Conservation (phyloP, 495 filamentous ascomycete genomes). For the Podospora didyma region DNA sequence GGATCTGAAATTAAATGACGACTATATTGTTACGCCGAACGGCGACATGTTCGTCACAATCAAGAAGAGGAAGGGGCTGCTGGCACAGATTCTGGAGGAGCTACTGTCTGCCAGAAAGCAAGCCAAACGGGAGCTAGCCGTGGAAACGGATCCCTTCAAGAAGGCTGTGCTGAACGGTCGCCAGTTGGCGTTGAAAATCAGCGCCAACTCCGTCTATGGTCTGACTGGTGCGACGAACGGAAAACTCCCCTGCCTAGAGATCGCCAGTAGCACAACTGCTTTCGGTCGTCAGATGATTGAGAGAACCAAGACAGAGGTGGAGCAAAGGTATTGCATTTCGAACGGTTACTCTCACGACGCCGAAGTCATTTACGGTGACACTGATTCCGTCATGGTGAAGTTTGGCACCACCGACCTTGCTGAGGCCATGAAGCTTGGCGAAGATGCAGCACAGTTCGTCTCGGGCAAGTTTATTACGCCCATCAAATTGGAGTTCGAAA, state of each 20-base stretch:
- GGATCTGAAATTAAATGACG: slow-evolving; percentile 72
- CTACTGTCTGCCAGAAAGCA: slow-evolving; percentile 83
- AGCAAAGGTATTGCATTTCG: slow-evolving; percentile 79
- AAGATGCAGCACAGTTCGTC: slow-evolving; percentile 83
- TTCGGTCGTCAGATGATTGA: slow-evolving; percentile 99
- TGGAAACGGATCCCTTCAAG: slow-evolving; percentile 93
- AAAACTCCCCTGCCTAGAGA: slow-evolving; percentile 90
- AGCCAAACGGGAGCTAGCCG: slow-evolving; percentile 85
- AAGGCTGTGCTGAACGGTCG: slow-evolving; percentile 97
- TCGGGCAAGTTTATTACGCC: slow-evolving; percentile 89
- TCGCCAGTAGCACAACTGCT: slow-evolving; percentile 92
- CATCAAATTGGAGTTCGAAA: slow-evolving; percentile 99
- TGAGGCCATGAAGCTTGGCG: slow-evolving; percentile 88
- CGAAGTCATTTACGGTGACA: slow-evolving; percentile 97
- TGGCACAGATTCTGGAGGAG: slow-evolving; percentile 94
- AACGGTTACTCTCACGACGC: slow-evolving; percentile 95
- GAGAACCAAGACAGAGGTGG: slow-evolving; percentile 90
- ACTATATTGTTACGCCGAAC: slow-evolving; percentile 95
- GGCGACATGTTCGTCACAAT: slow-evolving; percentile 88
- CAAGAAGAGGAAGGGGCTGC: slow-evolving; percentile 84
- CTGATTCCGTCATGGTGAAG: slow-evolving; percentile 99
- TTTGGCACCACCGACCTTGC: slow-evolving; percentile 83
- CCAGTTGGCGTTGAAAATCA: slow-evolving; percentile 93
- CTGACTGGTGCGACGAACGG: slow-evolving; percentile 93
- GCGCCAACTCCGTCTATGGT: slow-evolving; percentile 97